phyloP scores from a whole-genome alignment of 2,329 filamentous ascomycete species.

The Lachnellula willkommii region DNA sequence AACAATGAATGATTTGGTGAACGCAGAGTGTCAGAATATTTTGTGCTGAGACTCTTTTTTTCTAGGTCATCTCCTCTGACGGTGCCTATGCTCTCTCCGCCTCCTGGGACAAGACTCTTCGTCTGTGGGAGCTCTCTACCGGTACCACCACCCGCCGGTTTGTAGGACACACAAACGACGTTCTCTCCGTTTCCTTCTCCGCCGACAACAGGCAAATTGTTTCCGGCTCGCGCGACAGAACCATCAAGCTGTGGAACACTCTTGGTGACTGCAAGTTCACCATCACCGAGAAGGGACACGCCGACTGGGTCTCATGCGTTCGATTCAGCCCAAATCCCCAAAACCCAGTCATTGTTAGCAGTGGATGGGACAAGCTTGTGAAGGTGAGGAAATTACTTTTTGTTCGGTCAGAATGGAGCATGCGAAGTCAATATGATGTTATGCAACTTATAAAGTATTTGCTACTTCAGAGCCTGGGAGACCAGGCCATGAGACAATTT shows the following conservation, averaged over 20 bases:
- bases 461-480: constrained; percentile 98
- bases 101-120: constrained; percentile 99
- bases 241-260: constrained; percentile 99
- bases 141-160: constrained; percentile 97
- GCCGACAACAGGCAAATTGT: constrained; percentile 99
- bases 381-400: constrained; percentile 67
- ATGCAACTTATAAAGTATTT: constrained; percentile 92
- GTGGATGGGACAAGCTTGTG: constrained; percentile 99
- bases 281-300: constrained; percentile 99
- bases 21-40: constrained; percentile 17
- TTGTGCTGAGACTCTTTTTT: constrained; percentile 34
- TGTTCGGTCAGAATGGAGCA: constrained; percentile 19
- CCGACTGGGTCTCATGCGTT: constrained; percentile 99
- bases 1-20: constrained; percentile 5
- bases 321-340: constrained; percentile 99
- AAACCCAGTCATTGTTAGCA: constrained; percentile 98
- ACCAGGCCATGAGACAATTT: constrained; percentile 91
- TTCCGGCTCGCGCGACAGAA: constrained; percentile 94
- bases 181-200: constrained; percentile 99
- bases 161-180: constrained; percentile 98
- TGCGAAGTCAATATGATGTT: constrained; percentile 72
- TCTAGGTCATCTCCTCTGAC: constrained; percentile 96
- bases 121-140: constrained; percentile 97
- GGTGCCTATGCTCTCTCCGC: constrained; percentile 98
- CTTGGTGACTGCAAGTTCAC: constrained; percentile 99